Conservation (phyloP, 129 eudicot species). For the Lactuca sativa region DNA sequence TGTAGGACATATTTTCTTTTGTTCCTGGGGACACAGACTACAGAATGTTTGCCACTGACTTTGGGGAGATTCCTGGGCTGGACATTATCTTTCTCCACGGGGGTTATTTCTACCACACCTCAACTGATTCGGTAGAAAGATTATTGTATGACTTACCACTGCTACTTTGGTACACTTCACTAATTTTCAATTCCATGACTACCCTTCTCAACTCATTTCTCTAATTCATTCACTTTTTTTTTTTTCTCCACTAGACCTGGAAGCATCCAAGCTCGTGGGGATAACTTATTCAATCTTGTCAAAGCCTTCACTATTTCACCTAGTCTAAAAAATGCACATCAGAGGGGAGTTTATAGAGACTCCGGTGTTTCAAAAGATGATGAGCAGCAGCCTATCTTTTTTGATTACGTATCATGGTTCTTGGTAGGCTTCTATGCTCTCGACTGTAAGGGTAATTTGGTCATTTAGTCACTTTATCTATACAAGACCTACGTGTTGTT, state of each 20-base stretch:
- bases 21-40: constrained; percentile 98
- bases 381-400: constrained; percentile 62
- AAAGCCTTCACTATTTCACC: constrained; percentile 84
- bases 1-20: constrained; percentile 84
- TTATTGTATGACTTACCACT: constrained; percentile 80
- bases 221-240: constrained; percentile 38
- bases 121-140: constrained; percentile 92
- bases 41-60: constrained; percentile 89
- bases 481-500: too few species aligned
- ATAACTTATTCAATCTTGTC: constrained; percentile 65
- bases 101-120: constrained; percentile 89
- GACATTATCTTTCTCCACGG: constrained; percentile 89
- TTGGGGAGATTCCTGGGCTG: constrained; percentile 90
- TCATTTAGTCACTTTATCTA: neutral
- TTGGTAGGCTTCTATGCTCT: constrained; percentile 50
- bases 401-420: constrained; percentile 80
- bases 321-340: constrained; percentile 50
- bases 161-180: constrained; percentile 65
- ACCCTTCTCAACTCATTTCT: constrained; percentile 22
- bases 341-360: constrained; percentile 38
- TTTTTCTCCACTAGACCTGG: constrained; percentile 66
- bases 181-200: constrained; percentile 28
- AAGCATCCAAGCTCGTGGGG: constrained; percentile 99
- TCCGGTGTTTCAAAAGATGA: constrained; percentile 33
- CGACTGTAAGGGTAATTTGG: neutral